Base-by-base conservation (phyloP, 208 protist genomes). In the Crithidia expoeki region DNA sequence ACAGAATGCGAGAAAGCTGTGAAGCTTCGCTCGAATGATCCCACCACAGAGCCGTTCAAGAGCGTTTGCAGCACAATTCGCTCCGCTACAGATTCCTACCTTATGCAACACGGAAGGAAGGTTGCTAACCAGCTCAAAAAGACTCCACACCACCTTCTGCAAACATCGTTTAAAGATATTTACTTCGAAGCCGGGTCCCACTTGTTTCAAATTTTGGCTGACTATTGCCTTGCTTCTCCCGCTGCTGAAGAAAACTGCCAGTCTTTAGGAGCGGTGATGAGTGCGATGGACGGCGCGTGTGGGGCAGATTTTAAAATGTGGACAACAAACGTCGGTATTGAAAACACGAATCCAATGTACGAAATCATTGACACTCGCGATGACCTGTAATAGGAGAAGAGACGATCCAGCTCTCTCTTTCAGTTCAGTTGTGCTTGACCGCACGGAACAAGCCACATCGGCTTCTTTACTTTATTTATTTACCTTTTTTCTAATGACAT, bases 311-410 rank as follows among this genome's bases (percentile, higher is more conserved):
- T 94, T 58, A 79, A 73, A 23, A 70, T 73, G 27, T 96, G 88
- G 86, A 79, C 90, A 34, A 97, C 90, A 0, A 95, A 95, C 58
- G 90, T 95, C 9, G 93, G 90, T 12, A 94, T 95, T 72, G 93
- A 97, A 68, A 97, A 97, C 68, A 94, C 90, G 0, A 97, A 97
- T 55, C 93, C 90, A 11, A 94, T 95, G 87, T 95, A 94, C 66
- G 93, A 96, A 28, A 84, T 95, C 21, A 74, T 95, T 36, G 79
- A 93, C 28, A 55, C 67, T 1, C 72, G 68, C 32, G 81, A 79
- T 27, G 91, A 96, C 61, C 74, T 96, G 56, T 96, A 78, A 77
- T 27, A 23, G 11, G 4, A 25, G 21, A 23, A n/a, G 6, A 25
- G 34, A n/a, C n/a, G n/a, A n/a, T n/a, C n/a, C n/a, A n/a, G n/a